Evolutionary conservation across 106 monocot species (phyloP), one percentile per base, ranked within the genome.

Genomic region (Acanthochlamys bracteata): DNA sequence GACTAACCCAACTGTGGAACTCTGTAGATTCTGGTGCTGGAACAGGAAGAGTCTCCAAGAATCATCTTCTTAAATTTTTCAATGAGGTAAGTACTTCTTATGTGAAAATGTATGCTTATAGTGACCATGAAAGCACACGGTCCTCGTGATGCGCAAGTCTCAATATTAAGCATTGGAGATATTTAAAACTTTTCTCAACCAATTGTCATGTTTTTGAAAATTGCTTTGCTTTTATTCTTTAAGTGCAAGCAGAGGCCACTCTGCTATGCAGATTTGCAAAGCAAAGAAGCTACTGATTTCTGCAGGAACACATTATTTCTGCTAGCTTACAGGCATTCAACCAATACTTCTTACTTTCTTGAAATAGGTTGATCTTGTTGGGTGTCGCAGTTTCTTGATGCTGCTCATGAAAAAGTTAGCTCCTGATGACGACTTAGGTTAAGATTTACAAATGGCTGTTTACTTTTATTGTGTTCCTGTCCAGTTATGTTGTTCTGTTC

Each of bases 1-100:
- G 33, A 6, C 33, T 33, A 33, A 49, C 17, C 17, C 9, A 4
- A 49, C 17, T 4, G 20, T 55, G 55, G 23, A 23, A 63, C 42
- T 20, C 17, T 81, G 14, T 73, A 98, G 98, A 98, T 86, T 98
- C 92, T 72, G 98, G 98, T 68, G 84, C 98, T 42, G 98, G 98
- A 60, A 86, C 92, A 7, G 98, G 98, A 33, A 80, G 98, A 75
- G 76, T 98, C 54, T 92, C 98, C 15, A 92, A 98, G 77, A 89
- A 92, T 76, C 75, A 92, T 67, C 88, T 99, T 41, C 57, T 99
- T 24, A 80, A 69, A 57, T 53, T 81, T 62, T 99, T 99, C 47
- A 83, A 92, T 52, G 98, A 99, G 92, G 96, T 83, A 59, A 72
- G 65, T 3, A 22, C 1, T 64, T 20, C 20, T 55, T 55, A 20